These are phyloP conservation scores for Gracilaria vermiculophylla DNA, from an alignment of 23 red algal species.

Conservation along the genomic window DNA sequence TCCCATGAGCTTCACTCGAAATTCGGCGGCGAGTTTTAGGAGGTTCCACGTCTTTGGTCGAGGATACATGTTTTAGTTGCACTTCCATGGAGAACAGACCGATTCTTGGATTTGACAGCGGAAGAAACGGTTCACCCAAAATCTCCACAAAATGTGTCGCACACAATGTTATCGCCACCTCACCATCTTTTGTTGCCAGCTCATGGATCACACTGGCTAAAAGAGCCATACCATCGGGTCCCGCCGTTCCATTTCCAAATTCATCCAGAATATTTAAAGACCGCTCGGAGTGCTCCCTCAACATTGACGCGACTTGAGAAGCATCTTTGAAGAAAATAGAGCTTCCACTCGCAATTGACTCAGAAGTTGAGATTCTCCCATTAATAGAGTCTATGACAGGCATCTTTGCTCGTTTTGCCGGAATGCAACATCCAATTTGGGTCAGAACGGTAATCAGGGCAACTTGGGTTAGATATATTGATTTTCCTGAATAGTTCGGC, in stretches of 20 bases:
- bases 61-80: not conserved
- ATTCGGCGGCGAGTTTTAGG: not conserved
- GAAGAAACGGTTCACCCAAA: conserved; percentile 47
- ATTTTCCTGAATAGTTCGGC: conserved; percentile 67
- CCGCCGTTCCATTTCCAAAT: conserved; percentile 59
- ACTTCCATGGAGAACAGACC: conserved; percentile 65
- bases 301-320: conserved; percentile 44
- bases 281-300: not conserved
- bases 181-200: not conserved
- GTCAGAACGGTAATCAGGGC: conserved; percentile 46
- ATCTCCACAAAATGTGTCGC: conserved; percentile 59
- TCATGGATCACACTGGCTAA: conserved; percentile 15
- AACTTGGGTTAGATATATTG: conserved; percentile 33
- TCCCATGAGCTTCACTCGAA: not conserved
- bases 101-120: conserved; percentile 22
- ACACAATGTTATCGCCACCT: conserved; percentile 9
- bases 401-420: conserved; percentile 17
- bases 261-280: conserved; percentile 52
- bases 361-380: conserved; percentile 19
- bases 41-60: not conserved
- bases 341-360: conserved; percentile 4
- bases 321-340: conserved; percentile 61
- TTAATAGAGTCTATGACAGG: conserved; percentile 26
- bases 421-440: conserved; percentile 53
- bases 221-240: conserved; percentile 48